Percentiles rank a stretch among this genome's conserved stretches.
phyloP scores from a whole-genome alignment of 345 rosid species.

The Schrenkiella parvula region DNA sequence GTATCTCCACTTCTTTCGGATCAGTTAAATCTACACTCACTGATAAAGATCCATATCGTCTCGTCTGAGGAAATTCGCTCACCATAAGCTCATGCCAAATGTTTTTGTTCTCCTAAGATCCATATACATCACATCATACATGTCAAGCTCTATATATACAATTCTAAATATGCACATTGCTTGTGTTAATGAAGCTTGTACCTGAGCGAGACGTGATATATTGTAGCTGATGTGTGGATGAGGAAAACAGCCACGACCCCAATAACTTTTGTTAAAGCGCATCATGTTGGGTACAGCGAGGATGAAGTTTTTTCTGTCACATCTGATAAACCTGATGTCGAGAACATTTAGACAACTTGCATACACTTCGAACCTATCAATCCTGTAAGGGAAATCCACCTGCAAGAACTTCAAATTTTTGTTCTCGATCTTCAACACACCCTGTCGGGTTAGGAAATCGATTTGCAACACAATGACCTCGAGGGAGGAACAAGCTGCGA shows the following conservation, averaged over 20 bases:
- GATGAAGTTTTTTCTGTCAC: background rate
- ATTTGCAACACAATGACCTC: constrained; percentile 7
- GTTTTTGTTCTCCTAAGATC: background rate
- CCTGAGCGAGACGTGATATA: constrained; percentile 12
- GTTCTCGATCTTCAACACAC: constrained; percentile 13
- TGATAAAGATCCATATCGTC: background rate
- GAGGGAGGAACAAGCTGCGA: constrained; percentile 15
- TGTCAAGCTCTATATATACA: background rate
- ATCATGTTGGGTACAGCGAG: constrained; percentile 7
- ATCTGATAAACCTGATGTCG: background rate
- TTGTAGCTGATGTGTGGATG: background rate
- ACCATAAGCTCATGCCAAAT: constrained; percentile 9
- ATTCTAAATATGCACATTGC: background rate
- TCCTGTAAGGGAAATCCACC: background rate
- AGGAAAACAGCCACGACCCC: background rate
- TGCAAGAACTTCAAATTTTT: constrained; percentile 13
- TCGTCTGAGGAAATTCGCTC: background rate
- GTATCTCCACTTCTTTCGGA: constrained; percentile 7
- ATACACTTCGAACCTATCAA: background rate
- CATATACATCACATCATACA: background rate
- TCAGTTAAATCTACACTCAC: constrained; percentile 2
- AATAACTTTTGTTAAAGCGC: background rate
- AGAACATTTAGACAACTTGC: constrained; percentile 1
- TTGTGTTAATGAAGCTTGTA: background rate
- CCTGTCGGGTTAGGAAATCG: background rate